A percentile compares a stretch with the other conserved stretches of the same genome.
Conservation (phyloP, 768 basidiomycete species). For the Tricholoma sp. region DNA sequence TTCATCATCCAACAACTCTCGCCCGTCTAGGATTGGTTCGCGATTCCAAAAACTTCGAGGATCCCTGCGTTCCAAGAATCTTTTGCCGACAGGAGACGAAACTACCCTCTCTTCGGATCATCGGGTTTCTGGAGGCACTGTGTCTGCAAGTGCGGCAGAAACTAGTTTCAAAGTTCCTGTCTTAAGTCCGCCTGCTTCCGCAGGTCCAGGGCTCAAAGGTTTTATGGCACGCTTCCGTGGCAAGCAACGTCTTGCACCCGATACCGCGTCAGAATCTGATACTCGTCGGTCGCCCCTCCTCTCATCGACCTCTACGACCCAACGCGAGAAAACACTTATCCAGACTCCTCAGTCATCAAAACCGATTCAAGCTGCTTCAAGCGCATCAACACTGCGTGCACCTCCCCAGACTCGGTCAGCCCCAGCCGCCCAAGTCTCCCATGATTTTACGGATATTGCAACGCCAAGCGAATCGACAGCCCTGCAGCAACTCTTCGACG, state of each 20-base stretch:
- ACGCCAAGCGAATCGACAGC: slow-evolving; percentile 28
- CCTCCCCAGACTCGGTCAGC: slow-evolving; percentile 12
- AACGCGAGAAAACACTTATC: slow-evolving; percentile 24
- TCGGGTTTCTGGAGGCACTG: slow-evolving; percentile 27
- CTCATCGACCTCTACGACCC: slow-evolving; percentile 25
- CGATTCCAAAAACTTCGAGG: slow-evolving; percentile 71
- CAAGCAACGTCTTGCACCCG: slow-evolving; percentile 37
- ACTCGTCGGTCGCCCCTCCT: slow-evolving; percentile 25
- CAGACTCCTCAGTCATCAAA: slow-evolving; percentile 14
- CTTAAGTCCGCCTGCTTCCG: slow-evolving; percentile 63
- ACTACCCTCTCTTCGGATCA: slow-evolving; percentile 36
- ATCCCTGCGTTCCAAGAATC: slow-evolving; percentile 51
- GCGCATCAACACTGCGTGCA: slow-evolving; percentile 14
- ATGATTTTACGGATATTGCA: slow-evolving; percentile 8
- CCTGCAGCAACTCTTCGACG: slow-evolving; percentile 70
- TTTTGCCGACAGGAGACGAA: slow-evolving; percentile 43
- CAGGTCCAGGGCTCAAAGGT: slow-evolving; percentile 70
- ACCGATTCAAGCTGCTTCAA: slow-evolving; percentile 24
- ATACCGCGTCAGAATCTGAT: slow-evolving; percentile 25
- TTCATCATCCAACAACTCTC: slow-evolving; percentile 36
- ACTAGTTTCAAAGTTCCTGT: slow-evolving; percentile 49
- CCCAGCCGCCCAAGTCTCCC: slow-evolving; percentile 11
- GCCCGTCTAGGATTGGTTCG: slow-evolving; percentile 59
- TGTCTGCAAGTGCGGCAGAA: slow-evolving; percentile 45
- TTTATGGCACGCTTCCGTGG: slow-evolving; percentile 77